Evolutionary conservation across 2,329 filamentous ascomycete species (phyloP).

Genomic region (Didymella pomorum): DNA sequence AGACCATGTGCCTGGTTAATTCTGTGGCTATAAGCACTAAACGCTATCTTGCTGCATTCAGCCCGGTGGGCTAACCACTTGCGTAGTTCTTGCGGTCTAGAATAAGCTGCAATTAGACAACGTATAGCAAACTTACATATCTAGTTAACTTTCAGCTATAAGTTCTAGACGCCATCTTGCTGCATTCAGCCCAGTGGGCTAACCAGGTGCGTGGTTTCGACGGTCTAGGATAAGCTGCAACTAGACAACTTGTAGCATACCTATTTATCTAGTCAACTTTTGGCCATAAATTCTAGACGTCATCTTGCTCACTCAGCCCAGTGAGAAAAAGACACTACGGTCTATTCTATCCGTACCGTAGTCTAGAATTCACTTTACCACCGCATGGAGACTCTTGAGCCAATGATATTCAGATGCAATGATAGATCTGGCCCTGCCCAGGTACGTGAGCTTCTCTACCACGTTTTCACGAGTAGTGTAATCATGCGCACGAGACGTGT

Average conservation of each 20-base stretch:
- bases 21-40: not conserved
- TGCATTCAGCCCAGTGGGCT: not conserved
- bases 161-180: slow-evolving; percentile 1
- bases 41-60: not conserved
- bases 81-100: not conserved
- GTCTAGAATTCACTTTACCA: slow-evolving; percentile 1
- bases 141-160: not conserved
- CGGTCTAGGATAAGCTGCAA: no score
- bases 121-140: not conserved
- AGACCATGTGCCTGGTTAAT: not conserved
- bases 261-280: no score
- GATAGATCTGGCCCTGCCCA: slow-evolving; percentile 1
- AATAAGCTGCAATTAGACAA: not conserved
- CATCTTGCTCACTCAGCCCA: no score
- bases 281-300: no score
- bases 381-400: not conserved
- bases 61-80: not conserved
- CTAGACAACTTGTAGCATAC: no score
- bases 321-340: slow-evolving; percentile 1
- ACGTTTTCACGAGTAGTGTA: not conserved
- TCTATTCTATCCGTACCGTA: not conserved
- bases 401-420: not conserved
- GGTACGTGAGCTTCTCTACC: not conserved
- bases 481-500: not conserved
- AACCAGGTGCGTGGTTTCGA: no score